Evolutionary conservation across 2,329 filamentous ascomycete species (phyloP), one percentile per base, ranked within the genome.

Genomic region (Anisogramma anomala): DNA sequence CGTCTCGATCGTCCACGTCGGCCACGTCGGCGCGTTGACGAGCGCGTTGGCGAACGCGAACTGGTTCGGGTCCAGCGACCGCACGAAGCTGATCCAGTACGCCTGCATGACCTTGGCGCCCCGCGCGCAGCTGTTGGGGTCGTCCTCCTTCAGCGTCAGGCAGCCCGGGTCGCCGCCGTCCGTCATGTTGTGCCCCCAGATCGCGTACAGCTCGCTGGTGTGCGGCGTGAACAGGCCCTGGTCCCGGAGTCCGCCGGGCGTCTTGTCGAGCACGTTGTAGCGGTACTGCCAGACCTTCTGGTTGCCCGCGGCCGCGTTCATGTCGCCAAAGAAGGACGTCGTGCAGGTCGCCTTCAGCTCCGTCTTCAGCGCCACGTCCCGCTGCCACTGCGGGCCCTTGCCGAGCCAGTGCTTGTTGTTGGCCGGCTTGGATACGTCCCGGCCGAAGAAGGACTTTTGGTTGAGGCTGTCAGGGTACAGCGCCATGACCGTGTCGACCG

Each of bases 81-180:
- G 22, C 17, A 48, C 38, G 31, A 49, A 49, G 33, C 45, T 45
- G 36, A 47, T 40, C 34, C 42, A 49, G 31, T 49, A 49, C 8
- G 46, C 45, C 47, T 48, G 46, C 15, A 39, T 37, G 4, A 46
- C 19, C 20, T 27, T 10, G 39, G 26, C 33, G 2, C 39, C 39
- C 3, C 33, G 15, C 11, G 27, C 39, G 27, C 39, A 42, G 22
- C 33, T 36, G 6, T 36, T 33, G 1, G 39, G 25, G 20, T 42
- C 39, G 15, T 33, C 15, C 6, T 33, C 11, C 18, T 33, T 9
- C 20, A 42, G 33, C 20, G 13, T 25, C n/a, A 37, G 20, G 13
- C 39, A 42, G 20, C 33, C 39, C 3, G 39, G 39, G 15, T 42
- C 39, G 6, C 39, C 39, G 11, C 39, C 39, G 33, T 42, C 39